Base-by-base conservation (phyloP, 257 asterid species). In the Gardenia jasminoides region DNA sequence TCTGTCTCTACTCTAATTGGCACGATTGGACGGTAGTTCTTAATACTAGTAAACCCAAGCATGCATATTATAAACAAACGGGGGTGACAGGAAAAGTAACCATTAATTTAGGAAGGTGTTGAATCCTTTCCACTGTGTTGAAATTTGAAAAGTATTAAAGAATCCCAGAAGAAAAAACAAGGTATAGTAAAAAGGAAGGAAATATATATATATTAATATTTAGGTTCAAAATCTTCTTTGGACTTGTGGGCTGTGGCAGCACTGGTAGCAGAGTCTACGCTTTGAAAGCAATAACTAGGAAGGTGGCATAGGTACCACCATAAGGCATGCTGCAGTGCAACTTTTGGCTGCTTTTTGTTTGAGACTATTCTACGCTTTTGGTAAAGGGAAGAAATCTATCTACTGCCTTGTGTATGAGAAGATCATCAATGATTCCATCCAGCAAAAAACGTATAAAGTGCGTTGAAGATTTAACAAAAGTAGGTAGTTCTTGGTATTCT, bases 271-370 rank as follows among this genome's bases (percentile, higher is more conserved):
- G 76, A 76, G 30, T 30, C 76, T 74, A 50, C 74, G 19, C 62
- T 67, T n/a, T 20, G 77, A 88, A 48, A 79, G 79, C 78, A 48
- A 61, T 10, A 0, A 48, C 20, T 50, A 48, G 58, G 6, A 72
- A 58, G 64, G 6, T 61, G 67, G 67, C 67, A 59, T 7, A 22
- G 66, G 72, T 62, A 48, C 46, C 28, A 48, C 46, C 28, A 74
- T 68, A 72, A 81, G 85, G 86, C 80, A 80, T 82, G 88, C 73
- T 80, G 31, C 81, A 62, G 39, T 50, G 67, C 44, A 62, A 72
- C 85, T 81, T 86, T 86, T 81, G 70, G 77, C 75, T 88, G 84
- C 90, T 87, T 84, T 81, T 76, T 64, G 76, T 24, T 70, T 3
- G 70, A 61, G 39, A 72, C 81, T 59, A 72, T 80, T 83, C 39